phyloP scores from a whole-genome alignment of 169 alveolate genomes.

The Cryptosporidium parvum region DNA sequence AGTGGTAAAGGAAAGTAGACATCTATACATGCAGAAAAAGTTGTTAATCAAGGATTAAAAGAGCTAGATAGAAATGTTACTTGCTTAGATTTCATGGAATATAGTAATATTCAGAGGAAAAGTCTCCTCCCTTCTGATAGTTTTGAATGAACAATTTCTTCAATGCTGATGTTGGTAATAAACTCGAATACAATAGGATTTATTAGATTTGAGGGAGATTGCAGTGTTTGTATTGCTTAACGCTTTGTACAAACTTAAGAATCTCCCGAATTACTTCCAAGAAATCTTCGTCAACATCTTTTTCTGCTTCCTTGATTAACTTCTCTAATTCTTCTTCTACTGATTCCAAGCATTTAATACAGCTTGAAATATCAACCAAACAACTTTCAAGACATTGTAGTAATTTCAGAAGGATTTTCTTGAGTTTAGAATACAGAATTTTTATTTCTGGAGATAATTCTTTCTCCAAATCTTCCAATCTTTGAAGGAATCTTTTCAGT shows the following conservation, averaged over 20 bases:
- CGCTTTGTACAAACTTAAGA: neutral
- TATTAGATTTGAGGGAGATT: neutral
- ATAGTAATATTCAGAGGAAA: neutral
- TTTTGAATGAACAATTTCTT: neutral
- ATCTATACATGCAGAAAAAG: too few species aligned
- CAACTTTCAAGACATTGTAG: constrained; percentile 12
- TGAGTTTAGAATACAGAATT: neutral
- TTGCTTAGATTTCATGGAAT: neutral
- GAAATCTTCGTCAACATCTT: neutral
- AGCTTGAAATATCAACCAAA: neutral
- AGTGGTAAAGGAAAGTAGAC: neutral
- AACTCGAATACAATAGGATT: neutral
- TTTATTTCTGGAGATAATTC: neutral
- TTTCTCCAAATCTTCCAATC: neutral
- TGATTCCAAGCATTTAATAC: constrained; percentile 1
- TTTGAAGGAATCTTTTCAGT: neutral
- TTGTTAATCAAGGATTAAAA: neutral
- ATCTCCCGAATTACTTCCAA: neutral
- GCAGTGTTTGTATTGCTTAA: neutral
- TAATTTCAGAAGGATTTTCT: neutral
- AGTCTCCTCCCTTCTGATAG: neutral
- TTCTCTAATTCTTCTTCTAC: neutral
- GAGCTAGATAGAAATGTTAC: too few species aligned
- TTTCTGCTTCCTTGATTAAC: neutral
- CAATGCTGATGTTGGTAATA: neutral